Percentiles rank a stretch among this genome's conserved stretches.
Evolutionary conservation across 2,329 filamentous ascomycete species (phyloP).

Genomic region (Beauveria scarabaeidicola): DNA sequence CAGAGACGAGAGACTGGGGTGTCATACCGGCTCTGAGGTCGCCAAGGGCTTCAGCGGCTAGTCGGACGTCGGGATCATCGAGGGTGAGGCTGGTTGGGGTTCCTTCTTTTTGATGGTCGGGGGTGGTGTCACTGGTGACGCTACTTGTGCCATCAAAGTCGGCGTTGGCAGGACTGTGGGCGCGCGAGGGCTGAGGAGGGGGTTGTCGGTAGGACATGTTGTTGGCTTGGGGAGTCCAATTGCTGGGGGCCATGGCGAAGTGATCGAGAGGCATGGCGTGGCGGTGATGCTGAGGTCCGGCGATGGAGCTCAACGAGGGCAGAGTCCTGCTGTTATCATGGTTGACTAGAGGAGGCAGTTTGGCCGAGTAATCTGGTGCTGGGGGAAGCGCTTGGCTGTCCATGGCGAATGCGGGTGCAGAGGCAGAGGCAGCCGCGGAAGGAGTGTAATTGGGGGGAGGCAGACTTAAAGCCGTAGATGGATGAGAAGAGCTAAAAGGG

Average conservation of each 20-base stretch:
- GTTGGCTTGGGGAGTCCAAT: constrained; percentile 28
- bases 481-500: constrained; percentile 13
- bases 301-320: constrained; percentile 29
- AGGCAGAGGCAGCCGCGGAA: not conserved
- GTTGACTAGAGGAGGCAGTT: constrained; percentile 17
- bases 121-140: constrained; percentile 34
- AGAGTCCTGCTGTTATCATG: constrained; percentile 23
- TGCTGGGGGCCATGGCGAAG: constrained; percentile 7
- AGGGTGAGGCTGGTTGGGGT: constrained; percentile 46
- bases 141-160: constrained; percentile 38
- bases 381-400: not conserved
- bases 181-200: constrained; percentile 20
- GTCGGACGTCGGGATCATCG: constrained; percentile 58
- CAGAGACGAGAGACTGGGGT: not conserved
- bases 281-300: constrained; percentile 20
- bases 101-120: constrained; percentile 37
- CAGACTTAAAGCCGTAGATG: not conserved
- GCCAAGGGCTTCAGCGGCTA: constrained; percentile 68
- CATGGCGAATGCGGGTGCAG: constrained; percentile 3
- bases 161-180: constrained; percentile 39
- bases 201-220: constrained; percentile 36
- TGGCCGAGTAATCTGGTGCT: constrained; percentile 21
- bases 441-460: not conserved
- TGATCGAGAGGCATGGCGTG: constrained; percentile 14
- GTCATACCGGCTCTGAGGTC: constrained; percentile 62